Base-by-base conservation (phyloP, 2,329 filamentous ascomycete species). In the Fusarium sp. region DNA sequence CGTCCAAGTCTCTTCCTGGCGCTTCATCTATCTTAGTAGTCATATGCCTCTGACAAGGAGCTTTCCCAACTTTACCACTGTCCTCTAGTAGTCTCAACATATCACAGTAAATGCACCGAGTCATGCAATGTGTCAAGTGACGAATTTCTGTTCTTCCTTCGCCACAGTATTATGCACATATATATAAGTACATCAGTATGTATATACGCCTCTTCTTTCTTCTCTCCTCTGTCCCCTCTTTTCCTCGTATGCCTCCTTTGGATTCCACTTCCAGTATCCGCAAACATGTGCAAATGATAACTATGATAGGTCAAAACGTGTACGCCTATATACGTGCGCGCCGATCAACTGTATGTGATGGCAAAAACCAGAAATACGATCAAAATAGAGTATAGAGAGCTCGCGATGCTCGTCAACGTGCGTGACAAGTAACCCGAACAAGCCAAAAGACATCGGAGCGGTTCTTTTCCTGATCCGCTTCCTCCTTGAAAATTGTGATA, bases 141-240 rank as follows among this genome's bases (percentile, higher is more conserved):
- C 42, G 36, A 71, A 54, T 71, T 48, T 58, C 58, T 73, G 70
- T 67, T 71, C 57, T 63, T 71, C 61, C 57, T 71, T 74, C 61
- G 62, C 63, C 66, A 67, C 54, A 35, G 41, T 73, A 73, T 73
- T 73, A 73, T 63, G 60, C 66, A 71, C 41, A 73, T 75, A 70
- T 61, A 71, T 68, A 67, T 66, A 72, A 66, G 63, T 76, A 77
- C 71, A 63, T 73, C 51, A 72, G 63, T 76, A 69, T 66, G 63
- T 71, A 67, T 68, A 70, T 74, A 69, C 66, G 63, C 32, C 55
- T 57, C 42, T 26, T 35, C 32, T 53, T 42, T 26, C 36, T 30
- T 39, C 48, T 55, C 32, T 35, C 48, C 32, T 24, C n/a, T n/a
- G 24, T 39, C 32, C 32, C 51, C 65, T 30, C 38, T 48, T 30